Percentiles rank a stretch among this genome's conserved stretches.
phyloP scores from a whole-genome alignment of 345 rosid species.

The Euphorbia lathyris region DNA sequence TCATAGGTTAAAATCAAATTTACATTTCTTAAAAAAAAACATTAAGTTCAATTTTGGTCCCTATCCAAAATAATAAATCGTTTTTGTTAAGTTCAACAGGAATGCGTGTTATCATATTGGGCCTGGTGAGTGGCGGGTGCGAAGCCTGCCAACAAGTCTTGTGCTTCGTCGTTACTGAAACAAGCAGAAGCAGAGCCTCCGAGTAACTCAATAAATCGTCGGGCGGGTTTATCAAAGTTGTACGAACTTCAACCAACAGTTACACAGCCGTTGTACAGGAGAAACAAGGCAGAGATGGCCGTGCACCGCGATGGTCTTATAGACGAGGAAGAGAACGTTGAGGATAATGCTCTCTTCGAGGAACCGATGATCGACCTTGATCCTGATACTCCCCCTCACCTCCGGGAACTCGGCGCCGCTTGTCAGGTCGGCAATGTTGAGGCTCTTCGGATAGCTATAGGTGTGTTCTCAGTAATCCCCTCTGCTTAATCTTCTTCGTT shows the following conservation, averaged over 20 bases:
- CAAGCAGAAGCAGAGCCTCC: not conserved
- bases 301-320: slow-evolving; percentile 64
- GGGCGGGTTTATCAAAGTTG: not conserved
- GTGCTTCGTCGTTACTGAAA: not conserved
- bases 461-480: slow-evolving; percentile 20
- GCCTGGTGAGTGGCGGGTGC: not conserved
- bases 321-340: slow-evolving; percentile 66
- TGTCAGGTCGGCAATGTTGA: slow-evolving; percentile 58
- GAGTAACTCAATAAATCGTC: not conserved
- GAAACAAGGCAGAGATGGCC: slow-evolving; percentile 47
- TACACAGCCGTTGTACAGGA: not conserved
- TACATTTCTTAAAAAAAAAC: too few species aligned
- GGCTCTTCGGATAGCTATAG: slow-evolving; percentile 74
- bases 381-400: slow-evolving; percentile 58
- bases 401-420: slow-evolving; percentile 68
- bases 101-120: not conserved
- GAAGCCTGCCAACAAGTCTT: slow-evolving; percentile 1
- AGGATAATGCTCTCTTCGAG: slow-evolving; percentile 58
- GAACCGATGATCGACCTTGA: slow-evolving; percentile 50
- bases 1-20: too few species aligned
- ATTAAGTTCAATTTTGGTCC: too few species aligned
- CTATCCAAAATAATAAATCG: too few species aligned
- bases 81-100: too few species aligned
- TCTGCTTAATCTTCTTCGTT: not conserved
- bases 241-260: not conserved